These are phyloP conservation scores for Melampsora americana DNA, from an alignment of 1,284 basidiomycete species.

Conservation along the genomic window DNA sequence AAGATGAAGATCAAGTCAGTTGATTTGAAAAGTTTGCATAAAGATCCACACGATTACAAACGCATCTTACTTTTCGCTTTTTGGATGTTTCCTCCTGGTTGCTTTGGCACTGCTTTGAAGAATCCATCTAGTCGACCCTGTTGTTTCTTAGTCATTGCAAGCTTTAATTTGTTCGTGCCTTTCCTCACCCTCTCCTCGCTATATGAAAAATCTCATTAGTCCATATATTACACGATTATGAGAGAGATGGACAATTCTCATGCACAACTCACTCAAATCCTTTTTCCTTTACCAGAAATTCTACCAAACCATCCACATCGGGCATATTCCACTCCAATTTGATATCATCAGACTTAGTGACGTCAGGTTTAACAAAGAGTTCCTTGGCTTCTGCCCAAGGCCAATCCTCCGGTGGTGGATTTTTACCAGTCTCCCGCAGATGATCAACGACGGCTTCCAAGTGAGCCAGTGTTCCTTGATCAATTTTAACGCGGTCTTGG, in stretches of 20 bases:
- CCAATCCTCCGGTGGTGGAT: slow-evolving; percentile 53
- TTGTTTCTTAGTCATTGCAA: slow-evolving; percentile 83
- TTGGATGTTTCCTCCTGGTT: slow-evolving; percentile 45
- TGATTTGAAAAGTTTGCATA: no score
- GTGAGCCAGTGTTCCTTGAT: slow-evolving; percentile 77
- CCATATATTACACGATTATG: neutral
- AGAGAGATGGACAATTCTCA: neutral
- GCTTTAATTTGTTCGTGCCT: slow-evolving; percentile 86
- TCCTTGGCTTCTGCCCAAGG: slow-evolving; percentile 48
- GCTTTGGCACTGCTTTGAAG: slow-evolving; percentile 63
- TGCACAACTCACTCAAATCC: slow-evolving; percentile 77
- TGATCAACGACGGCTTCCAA: slow-evolving; percentile 79
- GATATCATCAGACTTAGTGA: slow-evolving; percentile 23
- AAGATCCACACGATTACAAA: neutral
- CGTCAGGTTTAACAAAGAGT: slow-evolving; percentile 51
- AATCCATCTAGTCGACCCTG: slow-evolving; percentile 95
- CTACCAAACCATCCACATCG: slow-evolving; percentile 86
- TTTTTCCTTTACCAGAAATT: slow-evolving; percentile 91
- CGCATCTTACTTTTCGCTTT: slow-evolving; percentile 36
- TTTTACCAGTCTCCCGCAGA: slow-evolving; percentile 68
- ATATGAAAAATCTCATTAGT: slow-evolving; percentile 39
- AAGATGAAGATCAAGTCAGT: neutral
- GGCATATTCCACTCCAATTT: slow-evolving; percentile 92
- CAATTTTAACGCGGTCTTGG: slow-evolving; percentile 91
- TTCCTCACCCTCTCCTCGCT: slow-evolving; percentile 96